Conservation (phyloP, 345 rosid genomes). For the Aquilaria yunnanensis region DNA sequence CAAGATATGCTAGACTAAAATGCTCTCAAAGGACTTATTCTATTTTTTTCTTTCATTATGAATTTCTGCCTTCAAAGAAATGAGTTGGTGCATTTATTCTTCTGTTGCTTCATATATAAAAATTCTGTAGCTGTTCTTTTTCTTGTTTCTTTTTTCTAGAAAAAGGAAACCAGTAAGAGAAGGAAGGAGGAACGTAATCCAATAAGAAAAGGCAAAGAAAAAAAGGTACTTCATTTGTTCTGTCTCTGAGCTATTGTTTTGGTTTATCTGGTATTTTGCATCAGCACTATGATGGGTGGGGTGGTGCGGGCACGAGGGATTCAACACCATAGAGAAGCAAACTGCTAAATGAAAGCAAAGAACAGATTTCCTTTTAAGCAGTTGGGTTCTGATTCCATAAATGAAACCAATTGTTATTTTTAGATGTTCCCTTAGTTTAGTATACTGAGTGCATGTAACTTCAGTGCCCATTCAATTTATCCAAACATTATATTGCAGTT, state of each 20-base stretch:
- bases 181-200: conserved; percentile 55
- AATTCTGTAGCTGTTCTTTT: background rate
- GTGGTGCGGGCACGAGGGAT: background rate
- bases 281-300: background rate
- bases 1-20: background rate
- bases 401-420: no score
- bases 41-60: conserved; percentile 8
- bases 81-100: background rate
- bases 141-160: conserved; percentile 27
- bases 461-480: no score
- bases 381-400: no score
- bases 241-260: background rate
- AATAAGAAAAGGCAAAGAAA: conserved; percentile 49
- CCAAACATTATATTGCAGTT: no score
- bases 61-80: background rate
- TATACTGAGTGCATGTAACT: no score
- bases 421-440: no score
- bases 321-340: no score
- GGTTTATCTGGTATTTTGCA: background rate
- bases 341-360: no score
- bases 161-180: conserved; percentile 61
- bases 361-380: no score
- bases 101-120: background rate
- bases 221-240: conserved; percentile 34
- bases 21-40: background rate